phyloP scores from a whole-genome alignment of 208 protist genomes.

The Phytomonas francai region DNA sequence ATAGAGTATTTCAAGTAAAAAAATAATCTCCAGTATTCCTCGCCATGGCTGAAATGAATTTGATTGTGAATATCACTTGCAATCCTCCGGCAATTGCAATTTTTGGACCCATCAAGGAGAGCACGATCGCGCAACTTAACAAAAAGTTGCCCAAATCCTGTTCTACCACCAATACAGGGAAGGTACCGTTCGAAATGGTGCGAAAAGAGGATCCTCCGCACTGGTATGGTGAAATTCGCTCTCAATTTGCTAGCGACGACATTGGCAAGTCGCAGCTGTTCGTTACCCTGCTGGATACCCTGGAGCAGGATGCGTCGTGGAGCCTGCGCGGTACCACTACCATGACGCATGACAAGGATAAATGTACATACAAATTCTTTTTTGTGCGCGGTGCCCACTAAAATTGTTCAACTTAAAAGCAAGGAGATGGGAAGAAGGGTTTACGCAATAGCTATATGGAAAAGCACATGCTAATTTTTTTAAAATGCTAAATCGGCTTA shows the following conservation, averaged over 20 bases:
- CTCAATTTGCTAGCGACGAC: constrained; percentile 82
- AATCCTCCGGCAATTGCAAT: constrained; percentile 86
- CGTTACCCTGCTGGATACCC: constrained; percentile 62
- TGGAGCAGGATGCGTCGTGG: constrained; percentile 87
- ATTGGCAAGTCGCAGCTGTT: constrained; percentile 82
- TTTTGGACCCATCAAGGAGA: constrained; percentile 85
- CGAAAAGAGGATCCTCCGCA: constrained; percentile 71
- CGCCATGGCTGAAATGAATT: constrained; percentile 68
- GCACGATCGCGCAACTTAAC: constrained; percentile 83
- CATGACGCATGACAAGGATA: constrained; percentile 65
- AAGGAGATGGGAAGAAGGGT: neutral
- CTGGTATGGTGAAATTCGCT: constrained; percentile 82
- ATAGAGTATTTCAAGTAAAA: constrained; percentile 5
- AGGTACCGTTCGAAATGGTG: constrained; percentile 64
- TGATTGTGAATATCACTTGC: constrained; percentile 87
- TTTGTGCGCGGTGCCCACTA: constrained; percentile 62
- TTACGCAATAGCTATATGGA: too few relatives aligned
- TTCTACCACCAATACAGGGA: constrained; percentile 81
- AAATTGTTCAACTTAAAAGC: constrained; percentile 5
- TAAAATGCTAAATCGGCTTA: too few relatives aligned
- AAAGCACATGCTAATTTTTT: too few relatives aligned
- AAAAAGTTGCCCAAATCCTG: constrained; percentile 68
- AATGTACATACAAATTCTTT: constrained; percentile 85
- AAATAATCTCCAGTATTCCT: constrained; percentile 1
- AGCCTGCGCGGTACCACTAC: constrained; percentile 73